Base-by-base conservation (phyloP, 495 filamentous ascomycete species). In the Entonaema liquescens region DNA sequence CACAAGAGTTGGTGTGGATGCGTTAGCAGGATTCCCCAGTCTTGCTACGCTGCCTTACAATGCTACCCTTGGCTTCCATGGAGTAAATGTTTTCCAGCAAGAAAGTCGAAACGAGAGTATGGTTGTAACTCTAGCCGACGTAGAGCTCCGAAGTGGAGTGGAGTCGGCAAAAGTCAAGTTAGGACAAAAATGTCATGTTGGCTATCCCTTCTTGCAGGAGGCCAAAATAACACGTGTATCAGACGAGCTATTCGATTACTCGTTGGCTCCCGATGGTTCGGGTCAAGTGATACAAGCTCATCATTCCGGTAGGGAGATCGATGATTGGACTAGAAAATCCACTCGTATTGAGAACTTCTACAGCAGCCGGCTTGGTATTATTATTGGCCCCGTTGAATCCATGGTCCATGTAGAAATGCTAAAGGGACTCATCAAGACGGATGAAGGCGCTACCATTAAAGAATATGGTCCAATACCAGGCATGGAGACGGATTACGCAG, bases 51-150 rank as follows among this genome's bases (percentile, higher is more conserved):
- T 99, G 49, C 90, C 93, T 4, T 91, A 94, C 76, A 87, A 85
- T 49, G 96, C 92, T 6, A 84, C 82, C 35, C 85, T 97, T 55
- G 94, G 87, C 8, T 97, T 95, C 80, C 94, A 97, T 77, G 93
- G 93, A 11, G 93, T 99, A 50, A 93, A 88, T 68, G 92, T 99
- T n/a, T 99, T 99, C 82, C 93, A 97, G 77, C 93, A 96, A 68
- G 95, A 98, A 49, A 97, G 93, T 75, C 90, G 94, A 58, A 98
- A 98, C 72, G 93, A 98, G 83, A 98, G 94, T 75, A 96, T 98
- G 92, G 87, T 98, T 13, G 85, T 98, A 65, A 97, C 91, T 12
- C 80, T 98, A 29, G 79, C 90, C 38, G 90, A 95, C 61, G 86
- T 91, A 19, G 93, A 93, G 58, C 81, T 81, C 65, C 87, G 89